Evolutionary conservation across 2,329 filamentous ascomycete species (phyloP), one percentile per base, ranked within the genome.

Genomic region (Chaetomiaceae sp.): DNA sequence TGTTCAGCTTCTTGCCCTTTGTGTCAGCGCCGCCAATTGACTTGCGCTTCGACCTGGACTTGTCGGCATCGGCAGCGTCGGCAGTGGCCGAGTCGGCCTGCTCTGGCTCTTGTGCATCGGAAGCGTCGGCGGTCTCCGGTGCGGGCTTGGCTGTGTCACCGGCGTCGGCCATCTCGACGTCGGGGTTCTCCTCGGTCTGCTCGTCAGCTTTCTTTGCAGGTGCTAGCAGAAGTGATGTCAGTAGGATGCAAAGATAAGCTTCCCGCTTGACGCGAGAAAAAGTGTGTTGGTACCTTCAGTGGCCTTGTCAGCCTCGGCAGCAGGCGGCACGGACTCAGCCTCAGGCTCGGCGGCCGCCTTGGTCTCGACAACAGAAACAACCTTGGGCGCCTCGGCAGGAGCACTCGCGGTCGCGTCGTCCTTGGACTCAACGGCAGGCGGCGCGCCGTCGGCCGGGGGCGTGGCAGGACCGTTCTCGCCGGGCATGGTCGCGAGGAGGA

Each of bases 1-100:
- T 88, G 72, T 81, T 93, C 52, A 89, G 73, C 65, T 90, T 90
- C 74, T 89, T 90, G 58, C 68, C 73, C 68, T 86, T 89, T 66
- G 81, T 72, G 55, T 84, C 66, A 18, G 84, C 74, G 35, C 76
- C 77, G 46, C 74, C 75, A 34, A 73, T 74, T 19, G 88, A 94
- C 75, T 93, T 93, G 70, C 88, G 86, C 62, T 79, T 79, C 51
- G 70, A 38, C 69, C 73, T 75, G 48, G 65, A 63, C 58, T 67
- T 72, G 56, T 63, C 59, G 26, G 63, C 35, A 56, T 62, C 59
- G 22, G 62, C 58, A 15, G 38, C 33, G 17, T 39, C 40, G 32
- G 47, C 55, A 39, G 53, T 55, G 20, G 53, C 50, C 6, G 58
- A 53, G n/a, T 58, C 56, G 37, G 55, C 52, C 39, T 56, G 53